Conservation (phyloP, 176 grass and related monocot species). For the Melocanna baccifera region DNA sequence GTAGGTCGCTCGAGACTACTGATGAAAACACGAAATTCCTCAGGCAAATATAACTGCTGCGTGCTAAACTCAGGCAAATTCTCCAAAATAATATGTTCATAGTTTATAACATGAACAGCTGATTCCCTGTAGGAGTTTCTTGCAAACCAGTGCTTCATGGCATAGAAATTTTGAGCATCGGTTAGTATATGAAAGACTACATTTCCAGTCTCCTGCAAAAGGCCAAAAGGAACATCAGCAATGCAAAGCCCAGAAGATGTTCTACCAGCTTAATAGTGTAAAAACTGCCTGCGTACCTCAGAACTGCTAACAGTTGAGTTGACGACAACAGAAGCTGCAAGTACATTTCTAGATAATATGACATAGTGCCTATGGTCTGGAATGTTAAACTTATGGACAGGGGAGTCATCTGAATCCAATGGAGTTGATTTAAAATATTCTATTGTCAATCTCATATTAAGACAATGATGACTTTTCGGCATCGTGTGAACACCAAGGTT, state of each 20-base stretch:
- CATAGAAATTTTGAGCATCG: conserved; percentile 87
- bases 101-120: conserved; percentile 69
- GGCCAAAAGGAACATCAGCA: conserved; percentile 42
- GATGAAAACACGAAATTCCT: conserved; percentile 92
- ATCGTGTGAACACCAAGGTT: conserved; percentile 96
- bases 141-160: conserved; percentile 94
- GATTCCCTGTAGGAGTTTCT: conserved; percentile 78
- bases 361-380: conserved; percentile 79
- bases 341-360: conserved; percentile 89
- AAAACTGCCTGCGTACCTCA: conserved; percentile 51
- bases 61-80: conserved; percentile 46
- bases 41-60: conserved; percentile 63
- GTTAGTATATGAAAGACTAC: conserved; percentile 87
- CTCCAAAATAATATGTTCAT: conserved; percentile 63
- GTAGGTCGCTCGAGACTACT: conserved; percentile 62
- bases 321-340: conserved; percentile 86
- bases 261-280: background rate
- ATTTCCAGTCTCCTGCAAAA: conserved; percentile 68
- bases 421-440: conserved; percentile 74
- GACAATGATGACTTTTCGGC: conserved; percentile 96
- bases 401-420: conserved; percentile 52
- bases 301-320: conserved; percentile 89
- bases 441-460: conserved; percentile 96
- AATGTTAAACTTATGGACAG: conserved; percentile 51
- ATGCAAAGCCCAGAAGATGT: conserved; percentile 7